These are phyloP conservation scores for Rhizophagus sp. DNA, from an alignment of 192 early-diverging fungal species.

Conservation along the genomic window DNA sequence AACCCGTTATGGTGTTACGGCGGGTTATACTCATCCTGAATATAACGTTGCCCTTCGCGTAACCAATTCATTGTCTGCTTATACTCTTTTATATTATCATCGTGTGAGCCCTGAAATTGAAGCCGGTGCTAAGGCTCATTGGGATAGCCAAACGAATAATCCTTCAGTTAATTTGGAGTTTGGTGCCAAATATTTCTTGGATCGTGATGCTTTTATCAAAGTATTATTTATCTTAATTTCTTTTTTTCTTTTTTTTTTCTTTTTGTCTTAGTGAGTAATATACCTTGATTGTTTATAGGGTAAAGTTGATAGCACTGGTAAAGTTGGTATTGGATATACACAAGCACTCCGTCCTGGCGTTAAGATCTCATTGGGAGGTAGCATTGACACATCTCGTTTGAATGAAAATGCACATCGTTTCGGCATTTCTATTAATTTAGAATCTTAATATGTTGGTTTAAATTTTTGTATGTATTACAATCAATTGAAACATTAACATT, in stretches of 20 bases:
- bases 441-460: slow-evolving; percentile 66
- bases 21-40: slow-evolving; percentile 85
- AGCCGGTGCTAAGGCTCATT: slow-evolving; percentile 93
- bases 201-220: slow-evolving; percentile 87
- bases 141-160: slow-evolving; percentile 71
- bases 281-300: slow-evolving; percentile 41
- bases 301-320: slow-evolving; percentile 81
- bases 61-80: slow-evolving; percentile 85
- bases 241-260: not conserved
- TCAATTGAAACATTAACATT: not conserved
- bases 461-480: not conserved
- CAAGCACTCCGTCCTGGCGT: slow-evolving; percentile 91
- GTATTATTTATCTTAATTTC: not conserved
- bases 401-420: slow-evolving; percentile 95
- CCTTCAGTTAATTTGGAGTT: slow-evolving; percentile 85
- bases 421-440: slow-evolving; percentile 87
- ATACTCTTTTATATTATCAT: slow-evolving; percentile 97
- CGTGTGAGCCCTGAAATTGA: slow-evolving; percentile 88
- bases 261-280: not conserved
- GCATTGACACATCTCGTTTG: slow-evolving; percentile 91
- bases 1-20: slow-evolving; percentile 84
- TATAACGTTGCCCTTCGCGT: slow-evolving; percentile 90
- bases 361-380: slow-evolving; percentile 90
- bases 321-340: slow-evolving; percentile 91
- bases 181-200: slow-evolving; percentile 92